A percentile compares a stretch with the other conserved stretches of the same genome.
phyloP scores from a whole-genome alignment of 257 asterid genomes.

The Voacanga thouarsii region DNA sequence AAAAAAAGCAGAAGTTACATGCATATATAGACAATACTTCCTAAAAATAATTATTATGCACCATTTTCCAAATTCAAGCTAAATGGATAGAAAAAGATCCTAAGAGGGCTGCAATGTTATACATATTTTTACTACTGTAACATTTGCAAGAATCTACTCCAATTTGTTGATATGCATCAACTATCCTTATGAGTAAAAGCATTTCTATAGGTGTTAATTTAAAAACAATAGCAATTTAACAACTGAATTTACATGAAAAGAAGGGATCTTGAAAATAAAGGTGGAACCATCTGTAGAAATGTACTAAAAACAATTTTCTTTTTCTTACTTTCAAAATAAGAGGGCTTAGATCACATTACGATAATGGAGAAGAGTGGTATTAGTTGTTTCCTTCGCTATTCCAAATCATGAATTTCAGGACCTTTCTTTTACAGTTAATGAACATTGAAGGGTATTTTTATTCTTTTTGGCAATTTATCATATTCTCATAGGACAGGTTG shows the following conservation, averaged over 20 bases:
- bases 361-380: background rate
- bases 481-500: too few species aligned
- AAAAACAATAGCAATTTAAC: background rate
- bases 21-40: background rate
- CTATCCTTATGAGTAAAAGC: background rate
- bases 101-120: background rate
- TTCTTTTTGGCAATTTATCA: background rate
- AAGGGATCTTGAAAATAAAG: background rate
- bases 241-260: background rate
- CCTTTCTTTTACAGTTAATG: background rate
- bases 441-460: background rate
- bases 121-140: background rate
- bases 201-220: background rate
- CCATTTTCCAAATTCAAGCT: background rate
- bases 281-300: background rate
- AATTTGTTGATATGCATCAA: background rate
- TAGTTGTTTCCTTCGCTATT: background rate
- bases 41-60: background rate
- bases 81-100: background rate
- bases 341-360: background rate
- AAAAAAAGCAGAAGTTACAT: background rate
- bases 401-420: background rate
- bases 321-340: constrained; percentile 1
- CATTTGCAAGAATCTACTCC: background rate
- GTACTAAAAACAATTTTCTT: background rate